These are phyloP conservation scores for Filobasidium floriforme DNA, from an alignment of 768 basidiomycete genomes.

Conservation along the genomic window DNA sequence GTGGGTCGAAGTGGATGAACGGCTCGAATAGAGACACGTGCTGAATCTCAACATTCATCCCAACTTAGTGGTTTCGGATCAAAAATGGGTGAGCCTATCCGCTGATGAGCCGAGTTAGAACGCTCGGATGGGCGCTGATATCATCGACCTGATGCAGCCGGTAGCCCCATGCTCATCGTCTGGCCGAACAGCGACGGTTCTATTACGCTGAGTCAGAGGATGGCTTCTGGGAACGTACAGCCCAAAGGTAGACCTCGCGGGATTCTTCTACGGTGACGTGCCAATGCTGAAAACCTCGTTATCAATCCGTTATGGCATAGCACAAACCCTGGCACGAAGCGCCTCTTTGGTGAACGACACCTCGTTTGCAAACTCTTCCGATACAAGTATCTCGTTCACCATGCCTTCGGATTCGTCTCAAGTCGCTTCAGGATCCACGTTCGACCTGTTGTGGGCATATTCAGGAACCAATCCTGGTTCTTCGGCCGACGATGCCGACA, in stretches of 20 bases:
- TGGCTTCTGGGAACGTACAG: slow-evolving; percentile 52
- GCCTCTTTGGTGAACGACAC: slow-evolving; percentile 53
- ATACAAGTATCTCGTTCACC: not conserved
- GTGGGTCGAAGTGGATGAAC: not conserved
- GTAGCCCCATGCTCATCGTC: slow-evolving; percentile 58
- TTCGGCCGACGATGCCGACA: slow-evolving; percentile 48
- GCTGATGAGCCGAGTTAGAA: not conserved
- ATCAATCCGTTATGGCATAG: slow-evolving; percentile 26
- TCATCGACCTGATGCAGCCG: not conserved
- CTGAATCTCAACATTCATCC: not conserved
- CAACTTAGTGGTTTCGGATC: not conserved
- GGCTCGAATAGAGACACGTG: not conserved
- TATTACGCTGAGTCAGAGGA: slow-evolving; percentile 62
- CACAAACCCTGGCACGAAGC: slow-evolving; percentile 50
- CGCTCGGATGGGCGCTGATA: not conserved
- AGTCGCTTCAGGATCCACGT: not conserved
- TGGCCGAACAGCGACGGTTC: slow-evolving; percentile 61
- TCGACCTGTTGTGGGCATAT: slow-evolving; percentile 57
- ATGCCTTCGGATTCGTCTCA: not conserved
- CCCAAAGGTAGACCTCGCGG: slow-evolving; percentile 52
- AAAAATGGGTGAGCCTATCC: not conserved
- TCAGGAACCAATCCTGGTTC: slow-evolving; percentile 52
- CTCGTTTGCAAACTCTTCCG: slow-evolving; percentile 25
- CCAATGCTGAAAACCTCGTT: not conserved
- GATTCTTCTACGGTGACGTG: not conserved